Evolutionary conservation across 441 rosid species (phyloP).

Genomic region (Theobroma grandiflorum): DNA sequence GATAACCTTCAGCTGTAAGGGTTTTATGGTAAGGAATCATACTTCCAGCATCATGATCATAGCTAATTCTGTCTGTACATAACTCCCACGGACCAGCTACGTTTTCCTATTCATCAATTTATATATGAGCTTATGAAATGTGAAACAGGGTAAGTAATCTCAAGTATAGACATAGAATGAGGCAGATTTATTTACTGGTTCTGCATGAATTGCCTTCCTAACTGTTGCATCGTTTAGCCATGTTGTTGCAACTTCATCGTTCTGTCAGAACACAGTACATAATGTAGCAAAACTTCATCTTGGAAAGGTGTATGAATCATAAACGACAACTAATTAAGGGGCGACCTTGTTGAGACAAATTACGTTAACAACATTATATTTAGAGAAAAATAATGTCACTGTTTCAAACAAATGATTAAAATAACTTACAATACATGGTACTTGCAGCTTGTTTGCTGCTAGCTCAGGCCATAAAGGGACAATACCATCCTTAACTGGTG

Average conservation of each 20-base stretch:
- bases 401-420: background rate
- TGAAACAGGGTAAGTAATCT: background rate
- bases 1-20: slow-evolving; percentile 53
- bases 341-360: too few relatives aligned
- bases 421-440: slow-evolving; percentile 50
- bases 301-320: background rate
- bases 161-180: background rate
- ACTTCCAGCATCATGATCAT: slow-evolving; percentile 39
- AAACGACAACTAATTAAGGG: background rate
- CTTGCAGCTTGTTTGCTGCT: slow-evolving; percentile 13
- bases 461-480: slow-evolving; percentile 54
- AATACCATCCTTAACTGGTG: slow-evolving; percentile 40
- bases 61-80: slow-evolving; percentile 44
- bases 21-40: slow-evolving; percentile 58
- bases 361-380: background rate
- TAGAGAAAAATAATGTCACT: background rate
- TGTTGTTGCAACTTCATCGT: slow-evolving; percentile 55
- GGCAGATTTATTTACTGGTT: slow-evolving; percentile 34
- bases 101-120: slow-evolving; percentile 22
- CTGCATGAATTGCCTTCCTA: slow-evolving; percentile 61
- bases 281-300: background rate
- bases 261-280: slow-evolving; percentile 25
- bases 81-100: slow-evolving; percentile 59
- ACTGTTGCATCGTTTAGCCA: slow-evolving; percentile 62
- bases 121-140: background rate